Evolutionary conservation across 768 basidiomycete genomes (phyloP).

Genomic region (Ephemerocybe angulata): DNA sequence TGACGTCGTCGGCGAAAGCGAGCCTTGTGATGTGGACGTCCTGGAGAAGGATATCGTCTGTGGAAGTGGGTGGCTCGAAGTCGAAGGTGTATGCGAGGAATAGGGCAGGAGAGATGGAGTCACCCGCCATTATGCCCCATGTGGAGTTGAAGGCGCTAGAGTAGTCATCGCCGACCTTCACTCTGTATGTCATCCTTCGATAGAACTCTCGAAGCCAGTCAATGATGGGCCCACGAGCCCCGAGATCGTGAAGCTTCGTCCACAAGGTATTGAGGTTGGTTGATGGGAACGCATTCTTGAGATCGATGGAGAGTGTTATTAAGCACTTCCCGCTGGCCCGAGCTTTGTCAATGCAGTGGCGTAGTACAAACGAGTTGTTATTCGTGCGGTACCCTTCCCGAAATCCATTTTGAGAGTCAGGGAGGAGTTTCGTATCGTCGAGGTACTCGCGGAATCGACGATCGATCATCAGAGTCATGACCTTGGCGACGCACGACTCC

Average conservation of each 20-base stretch:
- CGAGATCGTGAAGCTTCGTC: neutral
- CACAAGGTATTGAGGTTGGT: neutral
- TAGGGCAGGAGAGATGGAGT: neutral
- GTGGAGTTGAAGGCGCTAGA: neutral
- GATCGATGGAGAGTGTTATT: neutral
- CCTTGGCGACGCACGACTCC: neutral
- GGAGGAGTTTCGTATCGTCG: neutral
- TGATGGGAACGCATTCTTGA: neutral
- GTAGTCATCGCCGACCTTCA: neutral
- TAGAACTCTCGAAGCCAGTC: neutral
- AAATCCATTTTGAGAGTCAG: neutral
- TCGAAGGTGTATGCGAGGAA: neutral
- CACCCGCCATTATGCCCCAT: neutral
- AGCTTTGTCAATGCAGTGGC: neutral
- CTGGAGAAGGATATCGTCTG: neutral
- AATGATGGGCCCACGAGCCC: neutral
- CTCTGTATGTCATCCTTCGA: neutral
- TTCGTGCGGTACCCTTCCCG: neutral
- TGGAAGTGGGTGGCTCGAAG: neutral
- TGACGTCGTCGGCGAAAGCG: neutral
- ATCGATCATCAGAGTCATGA: neutral
- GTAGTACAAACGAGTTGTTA: neutral
- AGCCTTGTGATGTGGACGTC: neutral
- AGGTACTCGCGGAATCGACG: neutral
- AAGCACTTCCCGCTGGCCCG: neutral